Conservation (phyloP, 2,329 filamentous ascomycete genomes). For the Pseudonectria buxi region DNA sequence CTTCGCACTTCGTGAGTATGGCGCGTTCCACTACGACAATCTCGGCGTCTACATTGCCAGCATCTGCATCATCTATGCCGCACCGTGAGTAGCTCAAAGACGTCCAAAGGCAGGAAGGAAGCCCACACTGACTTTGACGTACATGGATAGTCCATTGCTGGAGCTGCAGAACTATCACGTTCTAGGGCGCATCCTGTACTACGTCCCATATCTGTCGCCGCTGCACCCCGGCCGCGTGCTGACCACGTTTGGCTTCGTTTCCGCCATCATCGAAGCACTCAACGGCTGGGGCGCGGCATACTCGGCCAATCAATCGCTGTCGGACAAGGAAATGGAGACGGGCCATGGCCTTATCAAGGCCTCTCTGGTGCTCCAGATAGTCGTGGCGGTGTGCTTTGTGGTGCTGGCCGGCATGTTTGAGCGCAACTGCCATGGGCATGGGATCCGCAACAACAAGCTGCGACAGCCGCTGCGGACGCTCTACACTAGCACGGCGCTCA, state of each 20-base stretch:
- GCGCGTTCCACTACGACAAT: conserved; percentile 25
- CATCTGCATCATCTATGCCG: conserved; percentile 29
- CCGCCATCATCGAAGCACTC: conserved; percentile 40
- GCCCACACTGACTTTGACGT: not conserved
- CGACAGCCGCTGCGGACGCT: conserved; percentile 38
- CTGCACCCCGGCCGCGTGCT: conserved; percentile 39
- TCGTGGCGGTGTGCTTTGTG: conserved; percentile 44
- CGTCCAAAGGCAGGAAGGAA: not conserved
- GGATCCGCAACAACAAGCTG: conserved; percentile 27
- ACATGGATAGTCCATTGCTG: conserved; percentile 41
- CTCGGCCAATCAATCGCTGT: conserved; percentile 38
- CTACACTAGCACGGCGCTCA: conserved; percentile 43
- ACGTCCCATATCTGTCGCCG: conserved; percentile 50
- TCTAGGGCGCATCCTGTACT: conserved; percentile 51
- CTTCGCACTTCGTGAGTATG: conserved; percentile 39
- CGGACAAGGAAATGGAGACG: conserved; percentile 29
- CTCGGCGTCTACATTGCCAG: conserved; percentile 28
- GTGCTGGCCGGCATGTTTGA: conserved; percentile 44
- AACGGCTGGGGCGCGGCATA: conserved; percentile 41
- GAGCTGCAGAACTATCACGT: conserved; percentile 57
- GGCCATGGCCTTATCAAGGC: conserved; percentile 43
- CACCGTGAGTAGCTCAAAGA: conserved; percentile 21
- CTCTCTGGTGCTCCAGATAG: conserved; percentile 48
- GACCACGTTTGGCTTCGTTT: conserved; percentile 40
- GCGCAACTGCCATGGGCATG: conserved; percentile 31